Conservation (phyloP, 306 rosid species). For the Betula pendula region DNA sequence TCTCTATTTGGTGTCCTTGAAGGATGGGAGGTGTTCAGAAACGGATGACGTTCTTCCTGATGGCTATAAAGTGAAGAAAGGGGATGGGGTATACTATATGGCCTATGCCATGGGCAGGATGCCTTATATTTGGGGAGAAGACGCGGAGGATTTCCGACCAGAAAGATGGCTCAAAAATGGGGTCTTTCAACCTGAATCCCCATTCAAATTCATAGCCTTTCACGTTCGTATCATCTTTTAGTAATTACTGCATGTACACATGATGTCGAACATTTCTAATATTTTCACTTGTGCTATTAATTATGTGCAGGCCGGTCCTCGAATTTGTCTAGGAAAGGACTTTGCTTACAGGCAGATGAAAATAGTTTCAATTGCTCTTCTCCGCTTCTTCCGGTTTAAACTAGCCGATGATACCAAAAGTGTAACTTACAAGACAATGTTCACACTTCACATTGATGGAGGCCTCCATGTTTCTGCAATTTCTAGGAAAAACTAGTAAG, state of each 20-base stretch:
- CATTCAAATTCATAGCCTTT: constrained; percentile 75
- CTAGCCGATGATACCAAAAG: constrained; percentile 41
- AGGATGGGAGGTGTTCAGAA: constrained; percentile 68
- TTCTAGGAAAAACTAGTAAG: constrained; percentile 33
- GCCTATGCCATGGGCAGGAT: constrained; percentile 77
- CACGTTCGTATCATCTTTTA: constrained; percentile 48
- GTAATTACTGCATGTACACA: too few relatives aligned
- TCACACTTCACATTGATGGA: constrained; percentile 77
- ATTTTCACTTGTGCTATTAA: neutral
- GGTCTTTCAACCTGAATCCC: constrained; percentile 57
- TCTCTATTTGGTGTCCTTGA: neutral
- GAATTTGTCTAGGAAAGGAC: constrained; percentile 72
- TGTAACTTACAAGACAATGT: constrained; percentile 58
- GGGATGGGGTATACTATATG: constrained; percentile 65
- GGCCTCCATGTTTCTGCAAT: constrained; percentile 59
- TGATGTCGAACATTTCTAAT: neutral
- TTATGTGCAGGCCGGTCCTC: constrained; percentile 65
- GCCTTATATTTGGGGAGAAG: constrained; percentile 72
- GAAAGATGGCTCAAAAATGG: constrained; percentile 77
- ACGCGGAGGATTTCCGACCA: constrained; percentile 58
- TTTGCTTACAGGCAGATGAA: constrained; percentile 85
- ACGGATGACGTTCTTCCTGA: constrained; percentile 64
- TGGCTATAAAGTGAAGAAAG: constrained; percentile 58
- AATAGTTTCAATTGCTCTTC: constrained; percentile 55
- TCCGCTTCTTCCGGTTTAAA: constrained; percentile 61